Evolutionary conservation across 208 protist species (phyloP).

Genomic region (Trypanosoma scelopori): DNA sequence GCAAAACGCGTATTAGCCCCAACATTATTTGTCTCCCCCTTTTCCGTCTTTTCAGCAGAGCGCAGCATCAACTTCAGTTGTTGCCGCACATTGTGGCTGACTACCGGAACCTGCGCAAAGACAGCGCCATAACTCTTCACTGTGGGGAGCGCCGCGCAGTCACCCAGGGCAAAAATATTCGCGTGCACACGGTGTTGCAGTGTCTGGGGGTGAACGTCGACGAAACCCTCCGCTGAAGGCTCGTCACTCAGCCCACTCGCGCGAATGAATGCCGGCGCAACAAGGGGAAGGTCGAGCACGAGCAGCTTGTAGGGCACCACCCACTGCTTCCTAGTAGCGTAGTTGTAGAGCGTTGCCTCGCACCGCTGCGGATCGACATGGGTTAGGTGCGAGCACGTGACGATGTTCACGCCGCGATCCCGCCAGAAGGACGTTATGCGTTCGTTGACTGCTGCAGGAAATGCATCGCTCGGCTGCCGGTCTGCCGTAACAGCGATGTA

Average conservation of each 20-base stretch:
- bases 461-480: constrained; percentile 49
- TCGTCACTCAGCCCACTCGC: constrained; percentile 55
- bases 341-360: constrained; percentile 75
- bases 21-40: neutral
- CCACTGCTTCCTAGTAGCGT: constrained; percentile 43
- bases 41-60: constrained; percentile 14
- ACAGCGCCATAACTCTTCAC: constrained; percentile 80
- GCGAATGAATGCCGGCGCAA: constrained; percentile 66
- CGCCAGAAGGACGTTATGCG: constrained; percentile 55
- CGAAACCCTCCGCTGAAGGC: constrained; percentile 52
- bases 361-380: constrained; percentile 38
- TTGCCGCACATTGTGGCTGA: constrained; percentile 79
- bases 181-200: constrained; percentile 67
- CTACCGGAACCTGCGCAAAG: constrained; percentile 79
- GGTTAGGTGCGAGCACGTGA: constrained; percentile 48
- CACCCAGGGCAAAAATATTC: constrained; percentile 85
- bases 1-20: constrained; percentile 17
- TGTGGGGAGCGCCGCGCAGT: constrained; percentile 77
- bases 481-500: constrained; percentile 66
- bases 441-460: constrained; percentile 51
- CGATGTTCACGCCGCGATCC: constrained; percentile 29
- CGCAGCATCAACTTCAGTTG: constrained; percentile 30
- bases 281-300: constrained; percentile 76
- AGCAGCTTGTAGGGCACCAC: constrained; percentile 61
- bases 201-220: constrained; percentile 71